Evolutionary conservation across 139 green algal species (phyloP).

Genomic region (Chlorella sp.): DNA sequence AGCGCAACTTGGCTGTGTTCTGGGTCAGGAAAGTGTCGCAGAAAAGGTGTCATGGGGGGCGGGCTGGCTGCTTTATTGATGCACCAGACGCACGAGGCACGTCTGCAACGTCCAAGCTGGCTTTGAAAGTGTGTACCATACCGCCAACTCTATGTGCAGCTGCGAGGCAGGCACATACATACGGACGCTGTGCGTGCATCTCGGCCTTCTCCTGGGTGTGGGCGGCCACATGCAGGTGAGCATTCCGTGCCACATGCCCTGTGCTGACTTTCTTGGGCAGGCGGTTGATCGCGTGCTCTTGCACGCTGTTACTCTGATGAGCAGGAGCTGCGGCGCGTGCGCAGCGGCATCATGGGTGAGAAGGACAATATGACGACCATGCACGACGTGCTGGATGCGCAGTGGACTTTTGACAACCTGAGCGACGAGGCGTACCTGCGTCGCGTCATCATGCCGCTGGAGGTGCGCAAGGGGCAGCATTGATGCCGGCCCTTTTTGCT

Average conservation of each 20-base stretch:
- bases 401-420: slow-evolving; percentile 93
- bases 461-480: slow-evolving; percentile 50
- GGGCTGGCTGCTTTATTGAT: background rate
- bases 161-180: slow-evolving; percentile 99
- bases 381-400: slow-evolving; percentile 98
- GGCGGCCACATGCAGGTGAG: slow-evolving; percentile 95
- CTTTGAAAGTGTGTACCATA: too few species aligned
- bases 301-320: slow-evolving; percentile 11
- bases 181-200: slow-evolving; percentile 97
- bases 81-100: too few species aligned
- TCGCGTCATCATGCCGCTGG: slow-evolving; percentile 94
- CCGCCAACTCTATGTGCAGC: too few species aligned
- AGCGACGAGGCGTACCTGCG: slow-evolving; percentile 95
- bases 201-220: slow-evolving; percentile 96
- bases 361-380: slow-evolving; percentile 99
- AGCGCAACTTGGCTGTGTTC: slow-evolving; percentile 95
- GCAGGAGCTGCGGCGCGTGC: slow-evolving; percentile 95
- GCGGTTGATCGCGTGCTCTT: too few species aligned
- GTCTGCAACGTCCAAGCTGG: too few species aligned
- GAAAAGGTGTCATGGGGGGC: too few species aligned
- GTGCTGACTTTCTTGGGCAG: too few species aligned
- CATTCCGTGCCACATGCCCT: too few species aligned
- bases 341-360: slow-evolving; percentile 96
- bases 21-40: slow-evolving; percentile 71
- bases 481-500: too few species aligned